These are phyloP conservation scores for Taphrina wiesneri DNA, from an alignment of 1,139 yeast species.

Conservation along the genomic window DNA sequence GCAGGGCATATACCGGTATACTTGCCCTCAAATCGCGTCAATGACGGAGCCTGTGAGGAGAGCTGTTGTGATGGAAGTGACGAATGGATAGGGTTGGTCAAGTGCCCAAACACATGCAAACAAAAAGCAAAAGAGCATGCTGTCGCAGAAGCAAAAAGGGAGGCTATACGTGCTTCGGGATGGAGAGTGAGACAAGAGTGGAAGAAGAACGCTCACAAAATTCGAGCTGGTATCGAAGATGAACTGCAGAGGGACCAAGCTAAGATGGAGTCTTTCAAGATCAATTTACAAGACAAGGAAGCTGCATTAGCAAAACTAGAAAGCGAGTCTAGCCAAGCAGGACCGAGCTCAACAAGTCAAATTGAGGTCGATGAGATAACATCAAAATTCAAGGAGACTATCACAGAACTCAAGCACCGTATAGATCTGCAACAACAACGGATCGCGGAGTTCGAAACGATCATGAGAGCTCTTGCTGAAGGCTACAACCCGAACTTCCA, in stretches of 20 bases:
- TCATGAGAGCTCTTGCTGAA: conserved; percentile 53
- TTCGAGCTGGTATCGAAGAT: conserved; percentile 27
- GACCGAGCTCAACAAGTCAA: background rate
- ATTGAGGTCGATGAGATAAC: conserved; percentile 30
- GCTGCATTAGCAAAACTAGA: conserved; percentile 7
- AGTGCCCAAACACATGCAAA: conserved; percentile 62
- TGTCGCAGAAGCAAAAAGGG: conserved; percentile 29
- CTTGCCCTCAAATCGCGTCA: conserved; percentile 52
- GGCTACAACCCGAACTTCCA: conserved; percentile 87
- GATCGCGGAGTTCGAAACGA: conserved; percentile 41
- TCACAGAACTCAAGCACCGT: conserved; percentile 43
- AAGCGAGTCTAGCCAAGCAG: background rate
- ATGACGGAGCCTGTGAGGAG: conserved; percentile 92
- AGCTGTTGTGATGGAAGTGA: conserved; percentile 95
- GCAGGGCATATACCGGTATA: conserved; percentile 56
- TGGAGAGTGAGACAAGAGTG: conserved; percentile 10
- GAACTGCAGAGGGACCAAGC: conserved; percentile 14
- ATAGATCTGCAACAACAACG: conserved; percentile 42
- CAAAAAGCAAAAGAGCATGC: conserved; percentile 50
- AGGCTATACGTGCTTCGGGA: conserved; percentile 15
- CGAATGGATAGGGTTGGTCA: conserved; percentile 55
- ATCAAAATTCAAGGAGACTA: conserved; percentile 34
- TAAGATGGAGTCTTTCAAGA: conserved; percentile 16
- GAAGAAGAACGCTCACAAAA: conserved; percentile 16
- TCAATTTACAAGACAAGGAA: conserved; percentile 14